Evolutionary conservation across 106 monocot species (phyloP), one percentile per base, ranked within the genome.

Genomic region (Amphibolis antarctica): DNA sequence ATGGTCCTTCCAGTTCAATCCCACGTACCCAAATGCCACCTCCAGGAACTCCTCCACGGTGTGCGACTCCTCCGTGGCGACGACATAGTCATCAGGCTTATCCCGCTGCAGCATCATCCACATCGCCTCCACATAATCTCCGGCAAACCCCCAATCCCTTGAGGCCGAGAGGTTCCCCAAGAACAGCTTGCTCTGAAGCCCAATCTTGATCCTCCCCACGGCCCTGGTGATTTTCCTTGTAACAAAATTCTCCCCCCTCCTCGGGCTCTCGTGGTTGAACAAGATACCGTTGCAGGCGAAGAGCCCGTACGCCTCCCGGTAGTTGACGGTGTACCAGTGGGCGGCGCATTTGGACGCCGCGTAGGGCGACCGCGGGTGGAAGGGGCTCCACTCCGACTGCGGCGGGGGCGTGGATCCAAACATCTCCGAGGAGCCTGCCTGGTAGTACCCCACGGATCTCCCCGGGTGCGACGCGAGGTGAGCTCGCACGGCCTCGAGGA

Each of bases 101-200:
- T 84, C 89, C 84, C 80, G 89, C 86, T 96, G 94, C 58, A 96
- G 74, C 89, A 96, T 96, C 66, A 89, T 69, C 94, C 94, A 96
- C 94, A 96, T 96, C 0, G 94, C 94, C 82, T 96, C 89, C 1
- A 96, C 94, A 50, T 96, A 96, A 36, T 96, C 94, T 6, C 89
- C 94, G 5, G 94, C 94, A 56, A 86, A 96, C 1, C 94, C 94
- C 94, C 94, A 96, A 48, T 96, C 94, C 21, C 94, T 54, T 20
- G 94, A 77, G 13, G 94, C 89, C 0, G 86, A 74, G n/a, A 96
- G 73, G 47, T 96, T 96, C 22, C 94, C 94, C 6, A 96, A 74
- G 69, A 81, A 96, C 20, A 96, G 68, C 74, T 86, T 89, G 56
- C 81, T 96, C 66, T 96, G 94, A 10, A 96, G 77, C 2, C 94